Conservation (phyloP, 768 basidiomycete species). For the Exidia glandulosa region DNA sequence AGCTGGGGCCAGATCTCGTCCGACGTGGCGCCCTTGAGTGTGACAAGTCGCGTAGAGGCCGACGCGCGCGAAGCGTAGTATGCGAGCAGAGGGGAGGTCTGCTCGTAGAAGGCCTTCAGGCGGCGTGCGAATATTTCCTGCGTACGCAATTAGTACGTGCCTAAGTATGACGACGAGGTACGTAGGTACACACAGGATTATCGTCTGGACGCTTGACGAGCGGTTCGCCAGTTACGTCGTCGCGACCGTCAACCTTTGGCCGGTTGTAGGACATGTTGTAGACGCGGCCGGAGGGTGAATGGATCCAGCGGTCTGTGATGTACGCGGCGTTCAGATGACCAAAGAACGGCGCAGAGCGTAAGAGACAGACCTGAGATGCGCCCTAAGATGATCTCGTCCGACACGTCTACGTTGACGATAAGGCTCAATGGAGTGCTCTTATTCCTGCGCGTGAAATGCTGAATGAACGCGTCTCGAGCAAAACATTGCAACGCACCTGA, state of each 20-base stretch:
- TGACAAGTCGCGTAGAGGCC: constrained; percentile 32
- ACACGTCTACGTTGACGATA: constrained; percentile 79
- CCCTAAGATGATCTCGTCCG: constrained; percentile 72
- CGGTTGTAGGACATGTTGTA: constrained; percentile 86
- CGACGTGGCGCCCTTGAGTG: constrained; percentile 61
- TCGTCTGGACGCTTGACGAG: constrained; percentile 86
- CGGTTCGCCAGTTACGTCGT: constrained; percentile 81
- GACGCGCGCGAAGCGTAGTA: constrained; percentile 46
- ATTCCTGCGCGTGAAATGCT: constrained; percentile 30
- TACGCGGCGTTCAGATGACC: background rate
- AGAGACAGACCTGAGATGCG: constrained; percentile 48
- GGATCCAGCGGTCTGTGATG: constrained; percentile 66
- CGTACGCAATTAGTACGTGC: constrained; percentile 4
- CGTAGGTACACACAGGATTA: constrained; percentile 52
- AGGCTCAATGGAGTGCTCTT: constrained; percentile 60
- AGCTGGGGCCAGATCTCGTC: constrained; percentile 88
- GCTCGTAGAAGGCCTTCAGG: constrained; percentile 61
- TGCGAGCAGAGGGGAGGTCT: constrained; percentile 70
- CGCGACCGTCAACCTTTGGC: constrained; percentile 65
- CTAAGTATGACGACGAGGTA: background rate
- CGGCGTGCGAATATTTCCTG: constrained; percentile 74
- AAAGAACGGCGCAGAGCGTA: background rate
- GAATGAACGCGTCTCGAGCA: background rate
- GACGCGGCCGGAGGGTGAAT: constrained; percentile 76
- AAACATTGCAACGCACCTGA: constrained; percentile 33